Evolutionary conservation across 176 grass and related monocot species (phyloP), one percentile per base, ranked within the genome.

Genomic region (Hordeum marinum): DNA sequence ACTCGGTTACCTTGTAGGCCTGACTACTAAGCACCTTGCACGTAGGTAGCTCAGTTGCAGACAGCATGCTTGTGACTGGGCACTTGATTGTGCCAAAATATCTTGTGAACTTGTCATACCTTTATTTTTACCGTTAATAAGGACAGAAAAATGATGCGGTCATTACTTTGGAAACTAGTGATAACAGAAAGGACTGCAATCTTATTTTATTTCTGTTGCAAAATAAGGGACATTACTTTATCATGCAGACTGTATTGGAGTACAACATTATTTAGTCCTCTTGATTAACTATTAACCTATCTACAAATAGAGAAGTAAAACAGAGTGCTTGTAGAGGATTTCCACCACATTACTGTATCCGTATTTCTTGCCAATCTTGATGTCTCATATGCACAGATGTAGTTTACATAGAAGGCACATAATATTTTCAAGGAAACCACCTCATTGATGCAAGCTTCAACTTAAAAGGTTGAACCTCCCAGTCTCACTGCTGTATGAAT

Each of bases 401-500:
- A 68, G 26, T 68, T 52, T 50, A 81, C 20, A 68, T 68, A 37
- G 63, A 36, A 21, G 5, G 18, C 40, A 66, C 46, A 41, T 11
- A 13, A 52, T 3, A 57, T 39, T 82, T 41, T 70, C 21, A 61
- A 78, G 21, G 24, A 12, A 32, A 46, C 42, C 11, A 26, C 81
- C 12, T 50, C 58, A 20, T n/a, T 64, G 20, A 23, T 83, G 31
- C 27, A n/a, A 46, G 31, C 20, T 70, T 35, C 15, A 75, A 24
- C 70, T 46, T 62, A 18, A 75, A 64, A 43, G 45, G 40, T 25
- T 75, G 20, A n/a, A 11, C 31, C 8, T 64, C 24, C 39, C 13
- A 40, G 2, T 63, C 70, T 84, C 27, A 75, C 18, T 73, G 57
- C 46, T 84, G 8, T 75, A 14, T n/a, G 17, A 83, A 74, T 74